Evolutionary conservation across 345 rosid genomes (phyloP).

Genomic region (Nasturtium officinale): DNA sequence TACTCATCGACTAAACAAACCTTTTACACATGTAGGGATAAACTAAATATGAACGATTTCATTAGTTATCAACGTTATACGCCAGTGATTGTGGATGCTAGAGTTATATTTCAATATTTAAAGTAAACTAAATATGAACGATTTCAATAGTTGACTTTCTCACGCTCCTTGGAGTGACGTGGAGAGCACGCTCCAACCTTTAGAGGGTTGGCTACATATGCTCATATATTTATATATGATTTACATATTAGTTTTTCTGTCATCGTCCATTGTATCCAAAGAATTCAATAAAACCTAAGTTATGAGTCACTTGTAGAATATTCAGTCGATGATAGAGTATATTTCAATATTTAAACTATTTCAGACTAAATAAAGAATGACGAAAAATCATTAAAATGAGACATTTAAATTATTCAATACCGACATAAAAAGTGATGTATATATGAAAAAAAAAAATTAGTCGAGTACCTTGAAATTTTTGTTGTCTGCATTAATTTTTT

Average conservation of each 20-base stretch:
- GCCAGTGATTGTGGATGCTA: no score
- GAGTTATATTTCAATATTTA: no score
- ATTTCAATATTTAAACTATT: background rate
- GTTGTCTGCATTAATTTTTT: background rate
- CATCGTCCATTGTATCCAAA: conserved; percentile 24
- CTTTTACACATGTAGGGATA: background rate
- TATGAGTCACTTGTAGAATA: conserved; percentile 30
- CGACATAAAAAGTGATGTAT: no score
- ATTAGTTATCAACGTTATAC: background rate
- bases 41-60: background rate
- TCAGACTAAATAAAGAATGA: background rate
- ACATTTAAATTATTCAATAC: background rate
- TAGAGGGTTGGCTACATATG: conserved; percentile 32
- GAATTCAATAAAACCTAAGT: conserved; percentile 18
- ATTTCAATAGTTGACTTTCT: conserved; percentile 5
- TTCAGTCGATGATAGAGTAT: conserved; percentile 18
- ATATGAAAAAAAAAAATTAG: no score
- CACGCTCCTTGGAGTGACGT: conserved; percentile 50
- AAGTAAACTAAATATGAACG: no score
- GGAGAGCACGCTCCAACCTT: conserved; percentile 65
- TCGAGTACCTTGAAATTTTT: no score
- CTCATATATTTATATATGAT: conserved; percentile 2
- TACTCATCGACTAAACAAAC: background rate
- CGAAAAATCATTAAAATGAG: background rate
- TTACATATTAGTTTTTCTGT: background rate